These are phyloP conservation scores for Apiospora phragmitis DNA, from an alignment of 2,329 filamentous ascomycete genomes.

Conservation along the genomic window DNA sequence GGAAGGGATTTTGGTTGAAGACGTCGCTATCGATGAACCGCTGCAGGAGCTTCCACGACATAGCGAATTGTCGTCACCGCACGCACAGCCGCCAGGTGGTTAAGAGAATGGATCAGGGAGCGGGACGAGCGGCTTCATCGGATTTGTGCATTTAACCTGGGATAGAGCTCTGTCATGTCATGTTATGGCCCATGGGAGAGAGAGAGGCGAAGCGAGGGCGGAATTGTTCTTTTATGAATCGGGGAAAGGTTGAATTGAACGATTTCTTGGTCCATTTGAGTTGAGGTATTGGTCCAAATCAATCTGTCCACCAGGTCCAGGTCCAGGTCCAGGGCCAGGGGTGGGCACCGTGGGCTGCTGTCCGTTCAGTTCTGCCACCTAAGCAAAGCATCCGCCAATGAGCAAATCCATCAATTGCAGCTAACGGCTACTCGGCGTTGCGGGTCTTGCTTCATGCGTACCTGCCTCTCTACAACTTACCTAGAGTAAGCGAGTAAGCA, in stretches of 20 bases:
- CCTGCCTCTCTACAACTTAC: not conserved
- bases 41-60: constrained; percentile 86
- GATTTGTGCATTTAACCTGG: constrained; percentile 16
- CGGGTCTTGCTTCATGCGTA: not conserved
- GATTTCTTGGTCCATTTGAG: not conserved
- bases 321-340: not conserved
- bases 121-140: constrained; percentile 35
- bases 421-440: constrained; percentile 8
- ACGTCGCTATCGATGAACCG: constrained; percentile 92
- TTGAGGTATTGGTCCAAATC: not conserved
- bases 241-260: not conserved
- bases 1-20: constrained; percentile 88
- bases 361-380: not conserved
- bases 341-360: not conserved
- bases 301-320: constrained; percentile 2
- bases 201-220: not conserved
- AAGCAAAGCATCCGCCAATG: constrained; percentile 5
- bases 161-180: constrained; percentile 2
- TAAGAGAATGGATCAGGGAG: constrained; percentile 27
- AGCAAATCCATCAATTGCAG: not conserved
- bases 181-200: not conserved
- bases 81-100: constrained; percentile 5
- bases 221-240: constrained; percentile 9
- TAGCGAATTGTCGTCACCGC: constrained; percentile 40
- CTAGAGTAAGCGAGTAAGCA: not conserved